phyloP scores from a whole-genome alignment of 768 basidiomycete genomes.

The Calocybe indica region DNA sequence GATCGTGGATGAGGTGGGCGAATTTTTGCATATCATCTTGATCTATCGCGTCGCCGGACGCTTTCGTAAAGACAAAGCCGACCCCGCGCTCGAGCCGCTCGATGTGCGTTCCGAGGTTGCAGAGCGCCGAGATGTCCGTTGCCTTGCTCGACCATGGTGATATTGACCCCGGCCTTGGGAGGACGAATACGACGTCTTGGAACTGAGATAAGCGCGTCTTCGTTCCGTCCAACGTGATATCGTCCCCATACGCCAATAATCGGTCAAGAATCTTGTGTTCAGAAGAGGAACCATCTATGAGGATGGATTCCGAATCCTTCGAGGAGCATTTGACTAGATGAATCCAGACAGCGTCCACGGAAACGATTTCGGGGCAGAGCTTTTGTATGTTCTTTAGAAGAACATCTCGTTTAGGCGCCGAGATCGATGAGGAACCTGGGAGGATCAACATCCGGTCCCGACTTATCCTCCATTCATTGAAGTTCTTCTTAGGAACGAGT shows the following conservation, averaged over 20 bases:
- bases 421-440: constrained; percentile 70
- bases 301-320: constrained; percentile 35
- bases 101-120: constrained; percentile 68
- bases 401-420: constrained; percentile 60
- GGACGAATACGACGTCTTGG: constrained; percentile 57
- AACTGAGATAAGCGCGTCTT: constrained; percentile 24
- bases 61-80: constrained; percentile 53
- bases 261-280: constrained; percentile 53
- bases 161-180: constrained; percentile 85
- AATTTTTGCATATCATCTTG: constrained; percentile 45
- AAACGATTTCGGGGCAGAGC: constrained; percentile 42
- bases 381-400: constrained; percentile 59
- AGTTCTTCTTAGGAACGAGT: no score
- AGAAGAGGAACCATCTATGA: constrained; percentile 37
- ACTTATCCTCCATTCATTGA: no score
- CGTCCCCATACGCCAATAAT: constrained; percentile 83
- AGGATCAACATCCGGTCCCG: constrained; percentile 63
- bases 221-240: constrained; percentile 46
- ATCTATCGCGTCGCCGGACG: constrained; percentile 33
- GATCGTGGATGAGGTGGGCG: constrained; percentile 78
- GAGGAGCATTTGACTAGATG: constrained; percentile 74
- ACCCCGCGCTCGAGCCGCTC: constrained; percentile 84
- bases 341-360: constrained; percentile 79
- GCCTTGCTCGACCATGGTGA: constrained; percentile 99
- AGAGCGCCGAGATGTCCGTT: constrained; percentile 88